A percentile compares a stretch with the other conserved stretches of the same genome.
Conservation (phyloP, 306 rosid genomes). For the Vigna trinervia region DNA sequence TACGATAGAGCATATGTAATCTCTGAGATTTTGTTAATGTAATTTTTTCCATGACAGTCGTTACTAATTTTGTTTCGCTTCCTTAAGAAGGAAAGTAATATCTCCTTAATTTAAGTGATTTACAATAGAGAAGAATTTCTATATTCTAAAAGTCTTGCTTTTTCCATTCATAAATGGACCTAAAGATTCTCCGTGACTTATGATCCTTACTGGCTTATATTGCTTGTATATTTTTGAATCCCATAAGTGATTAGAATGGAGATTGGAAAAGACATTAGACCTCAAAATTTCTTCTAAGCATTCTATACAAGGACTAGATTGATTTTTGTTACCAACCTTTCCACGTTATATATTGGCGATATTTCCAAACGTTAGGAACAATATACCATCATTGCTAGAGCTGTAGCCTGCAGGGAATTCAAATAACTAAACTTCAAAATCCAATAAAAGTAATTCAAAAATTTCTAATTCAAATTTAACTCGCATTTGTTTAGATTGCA, state of each 20-base stretch:
- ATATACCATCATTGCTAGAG: not conserved
- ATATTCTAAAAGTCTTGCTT: not conserved
- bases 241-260: no score
- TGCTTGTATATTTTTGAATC: no score
- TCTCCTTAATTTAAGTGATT: not conserved
- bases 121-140: not conserved
- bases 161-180: not conserved
- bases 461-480: not conserved
- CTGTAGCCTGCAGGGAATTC: not conserved
- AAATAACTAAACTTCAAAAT: constrained; percentile 10
- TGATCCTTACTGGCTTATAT: not conserved
- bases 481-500: not conserved
- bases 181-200: not conserved
- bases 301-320: no score
- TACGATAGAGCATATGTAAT: no score
- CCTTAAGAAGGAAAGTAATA: no score
- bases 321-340: not conserved
- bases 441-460: constrained; percentile 9
- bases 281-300: not conserved
- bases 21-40: no score
- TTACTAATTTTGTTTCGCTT: no score
- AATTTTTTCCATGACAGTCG: no score
- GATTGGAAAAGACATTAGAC: no score
- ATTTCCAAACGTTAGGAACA: not conserved
- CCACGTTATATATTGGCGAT: not conserved